Evolutionary conservation across 225 moss, liverwort and hornwort species (phyloP).

Genomic region (Climacium dendroides): DNA sequence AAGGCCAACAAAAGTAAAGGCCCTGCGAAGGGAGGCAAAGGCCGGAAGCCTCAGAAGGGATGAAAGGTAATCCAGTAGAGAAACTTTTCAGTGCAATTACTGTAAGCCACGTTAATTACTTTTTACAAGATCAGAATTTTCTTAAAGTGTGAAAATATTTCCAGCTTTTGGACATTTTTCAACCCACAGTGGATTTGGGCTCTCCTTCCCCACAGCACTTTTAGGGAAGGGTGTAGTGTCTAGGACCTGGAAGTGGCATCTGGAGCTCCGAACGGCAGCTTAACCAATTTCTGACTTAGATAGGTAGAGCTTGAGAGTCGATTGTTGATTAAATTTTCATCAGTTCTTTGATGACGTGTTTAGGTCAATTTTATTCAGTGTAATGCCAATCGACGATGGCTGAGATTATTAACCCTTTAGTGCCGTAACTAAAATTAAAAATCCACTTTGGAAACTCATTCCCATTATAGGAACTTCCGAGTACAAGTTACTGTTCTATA

Average conservation of each 20-base stretch:
- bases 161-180: not conserved
- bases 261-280: not conserved
- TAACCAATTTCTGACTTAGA: not conserved
- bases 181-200: not conserved
- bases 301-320: not conserved
- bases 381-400: not conserved
- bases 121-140: not conserved
- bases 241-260: not conserved
- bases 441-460: not conserved
- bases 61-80: not conserved
- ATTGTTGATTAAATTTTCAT: not conserved
- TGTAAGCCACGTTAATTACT: too few relatives aligned
- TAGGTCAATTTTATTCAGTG: not conserved
- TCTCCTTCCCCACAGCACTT: not conserved
- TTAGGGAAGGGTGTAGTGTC: not conserved
- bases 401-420: not conserved
- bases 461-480: not conserved
- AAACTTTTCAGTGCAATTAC: not conserved
- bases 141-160: not conserved
- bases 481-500: not conserved
- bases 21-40: constrained; percentile 13
- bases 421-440: not conserved
- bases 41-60: constrained; percentile 22
- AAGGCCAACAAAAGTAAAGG: constrained; percentile 13
- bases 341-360: not conserved